Evolutionary conservation across 1,139 yeast species (phyloP).

Genomic region (Candida tetrigidarum): DNA sequence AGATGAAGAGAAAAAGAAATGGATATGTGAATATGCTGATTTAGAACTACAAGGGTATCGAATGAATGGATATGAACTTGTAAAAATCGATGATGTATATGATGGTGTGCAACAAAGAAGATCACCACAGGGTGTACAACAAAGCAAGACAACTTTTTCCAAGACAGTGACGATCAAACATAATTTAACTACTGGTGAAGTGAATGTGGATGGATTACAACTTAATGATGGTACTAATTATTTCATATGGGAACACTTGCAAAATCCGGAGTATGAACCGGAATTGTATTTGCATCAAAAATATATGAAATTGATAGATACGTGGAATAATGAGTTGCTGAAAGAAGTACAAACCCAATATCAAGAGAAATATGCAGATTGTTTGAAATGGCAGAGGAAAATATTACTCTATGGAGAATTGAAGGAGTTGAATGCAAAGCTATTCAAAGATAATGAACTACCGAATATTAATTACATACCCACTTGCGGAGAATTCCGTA

Average conservation of each 20-base stretch:
- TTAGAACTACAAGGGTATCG: background rate
- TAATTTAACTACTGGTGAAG: slow-evolving; percentile 2
- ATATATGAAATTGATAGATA: background rate
- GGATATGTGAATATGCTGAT: background rate
- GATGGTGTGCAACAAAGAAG: background rate
- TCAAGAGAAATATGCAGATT: slow-evolving; percentile 29
- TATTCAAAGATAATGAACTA: slow-evolving; percentile 5
- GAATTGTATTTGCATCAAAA: background rate
- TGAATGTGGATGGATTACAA: background rate
- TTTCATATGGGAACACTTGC: slow-evolving; percentile 1
- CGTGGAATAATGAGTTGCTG: slow-evolving; percentile 31
- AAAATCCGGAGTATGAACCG: background rate
- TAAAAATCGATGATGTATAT: background rate
- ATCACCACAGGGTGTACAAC: too few species aligned
- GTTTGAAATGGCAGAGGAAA: slow-evolving; percentile 31
- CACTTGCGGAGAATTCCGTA: background rate
- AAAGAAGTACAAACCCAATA: slow-evolving; percentile 29
- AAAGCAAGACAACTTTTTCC: too few species aligned
- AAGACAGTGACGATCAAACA: background rate
- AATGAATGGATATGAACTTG: background rate
- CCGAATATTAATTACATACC: background rate
- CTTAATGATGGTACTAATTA: slow-evolving; percentile 1
- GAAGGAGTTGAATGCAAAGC: slow-evolving; percentile 27
- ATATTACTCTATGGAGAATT: slow-evolving; percentile 33
- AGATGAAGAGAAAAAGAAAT: background rate